Conservation (phyloP, 345 rosid genomes). For the Microthlaspi erraticum region DNA sequence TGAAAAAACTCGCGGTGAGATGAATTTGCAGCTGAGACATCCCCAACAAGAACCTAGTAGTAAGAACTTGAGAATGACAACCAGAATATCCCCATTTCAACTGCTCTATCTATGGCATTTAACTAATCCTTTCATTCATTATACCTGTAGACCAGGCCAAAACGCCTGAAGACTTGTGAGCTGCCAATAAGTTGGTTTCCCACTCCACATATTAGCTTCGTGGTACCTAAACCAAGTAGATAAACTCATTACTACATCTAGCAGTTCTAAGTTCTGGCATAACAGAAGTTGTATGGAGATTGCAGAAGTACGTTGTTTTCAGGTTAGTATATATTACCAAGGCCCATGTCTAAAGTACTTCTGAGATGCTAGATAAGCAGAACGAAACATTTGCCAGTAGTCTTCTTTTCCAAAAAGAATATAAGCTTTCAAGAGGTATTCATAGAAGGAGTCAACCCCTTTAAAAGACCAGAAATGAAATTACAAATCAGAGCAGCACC, state of each 20-base stretch:
- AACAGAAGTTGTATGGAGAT: slow-evolving; percentile 13
- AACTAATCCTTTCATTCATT: slow-evolving; percentile 30
- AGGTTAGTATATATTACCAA: slow-evolving; percentile 61
- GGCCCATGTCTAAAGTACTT: slow-evolving; percentile 93
- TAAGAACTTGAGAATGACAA: slow-evolving; percentile 39
- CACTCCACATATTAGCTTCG: slow-evolving; percentile 97
- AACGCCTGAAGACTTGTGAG: slow-evolving; percentile 99
- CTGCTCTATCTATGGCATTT: slow-evolving; percentile 6
- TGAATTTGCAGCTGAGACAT: slow-evolving; percentile 84
- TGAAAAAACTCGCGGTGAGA: slow-evolving; percentile 86
- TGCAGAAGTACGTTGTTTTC: slow-evolving; percentile 22
- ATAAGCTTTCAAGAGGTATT: slow-evolving; percentile 89
- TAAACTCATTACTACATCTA: slow-evolving; percentile 28
- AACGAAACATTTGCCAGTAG: slow-evolving; percentile 92
- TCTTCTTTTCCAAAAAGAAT: slow-evolving; percentile 97
- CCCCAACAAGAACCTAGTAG: slow-evolving; percentile 92
- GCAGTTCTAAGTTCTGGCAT: not conserved
- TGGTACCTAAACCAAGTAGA: slow-evolving; percentile 70
- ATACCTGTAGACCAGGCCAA: slow-evolving; percentile 98
- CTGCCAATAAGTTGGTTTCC: slow-evolving; percentile 98
- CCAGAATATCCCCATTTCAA: slow-evolving; percentile 36
- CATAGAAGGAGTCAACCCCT: slow-evolving; percentile 99
- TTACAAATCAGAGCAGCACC: slow-evolving; percentile 13
- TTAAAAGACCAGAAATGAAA: slow-evolving; percentile 48
- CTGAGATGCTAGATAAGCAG: slow-evolving; percentile 92